Evolutionary conservation across 2,329 filamentous ascomycete genomes (phyloP), one percentile per base, ranked within the genome.

Genomic region (Grosmannia huntii): DNA sequence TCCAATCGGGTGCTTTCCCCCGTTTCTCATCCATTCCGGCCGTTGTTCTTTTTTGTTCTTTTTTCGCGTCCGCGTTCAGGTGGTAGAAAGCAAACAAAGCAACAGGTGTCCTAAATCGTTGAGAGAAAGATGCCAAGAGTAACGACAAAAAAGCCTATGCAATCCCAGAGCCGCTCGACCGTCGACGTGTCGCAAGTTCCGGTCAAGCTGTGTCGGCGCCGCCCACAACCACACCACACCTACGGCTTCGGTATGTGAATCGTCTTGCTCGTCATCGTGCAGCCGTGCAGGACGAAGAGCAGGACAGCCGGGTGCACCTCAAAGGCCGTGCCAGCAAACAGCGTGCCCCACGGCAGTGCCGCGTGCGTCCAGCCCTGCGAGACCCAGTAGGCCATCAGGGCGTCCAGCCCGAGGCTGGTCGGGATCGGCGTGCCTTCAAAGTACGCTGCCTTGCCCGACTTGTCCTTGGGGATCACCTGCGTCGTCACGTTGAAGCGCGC

Each of bases 401-500:
- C 83, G 62, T 89, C 90, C 64, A 95, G 84, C 2, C 80, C 85
- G 27, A 97, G 76, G 27, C 88, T 91, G 3, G 90, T 97, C 1
- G 94, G 94, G 66, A 97, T 96, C 1, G 94, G 94, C 0, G 92
- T 95, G 65, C 94, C 94, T 74, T 99, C 94, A 66, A 99, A 99
- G 75, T 95, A 99, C 68, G 87, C 82, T 60, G 88, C 90, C 76
- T 99, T 99, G 65, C 94, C 94, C 0, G 81, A 83, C 54, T 84
- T 86, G 70, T 99, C 94, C 74, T 97, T 96, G 62, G 94, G 94
- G 14, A 99, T 82, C 65, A 86, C 84, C 41, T 85, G 80, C 44
- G 94, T 91, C 12, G 94, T 97, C 56, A 99, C 94, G 72, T 99
- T 99, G 84, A 99, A 99, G 64, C 94, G 87, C 52, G 94, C 94